A percentile compares a stretch with the other conserved stretches of the same genome.
phyloP scores from a whole-genome alignment of 148 eudicot species.

The Limonium bicolor region DNA sequence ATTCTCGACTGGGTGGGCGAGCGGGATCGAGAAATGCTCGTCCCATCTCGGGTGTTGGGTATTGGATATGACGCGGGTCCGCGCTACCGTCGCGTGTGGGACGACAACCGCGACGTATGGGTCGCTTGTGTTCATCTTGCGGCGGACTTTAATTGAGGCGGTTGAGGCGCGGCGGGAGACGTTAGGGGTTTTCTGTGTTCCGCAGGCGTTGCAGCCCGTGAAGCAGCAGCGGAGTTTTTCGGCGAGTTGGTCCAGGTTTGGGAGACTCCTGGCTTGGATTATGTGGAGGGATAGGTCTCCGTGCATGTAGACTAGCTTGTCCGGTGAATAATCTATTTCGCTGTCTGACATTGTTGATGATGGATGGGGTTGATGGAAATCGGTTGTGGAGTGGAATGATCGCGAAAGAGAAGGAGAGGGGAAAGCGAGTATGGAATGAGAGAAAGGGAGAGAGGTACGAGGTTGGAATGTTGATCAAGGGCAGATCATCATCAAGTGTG shows the following conservation, averaged over 20 bases:
- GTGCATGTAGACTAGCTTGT: constrained; percentile 31
- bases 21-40: constrained; percentile 32
- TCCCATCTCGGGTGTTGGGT: constrained; percentile 56
- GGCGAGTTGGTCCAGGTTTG: constrained; percentile 73
- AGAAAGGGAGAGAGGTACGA: background rate
- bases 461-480: no score
- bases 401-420: background rate
- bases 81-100: constrained; percentile 62
- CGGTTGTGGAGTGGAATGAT: no score
- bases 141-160: constrained; percentile 14
- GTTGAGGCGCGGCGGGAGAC: background rate
- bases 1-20: constrained; percentile 43
- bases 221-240: constrained; percentile 27
- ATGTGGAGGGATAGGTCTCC: constrained; percentile 66
- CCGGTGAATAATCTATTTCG: no score
- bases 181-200: background rate
- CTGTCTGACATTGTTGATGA: constrained; percentile 22
- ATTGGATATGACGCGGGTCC: constrained; percentile 64
- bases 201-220: constrained; percentile 1
- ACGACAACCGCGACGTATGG: constrained; percentile 63
- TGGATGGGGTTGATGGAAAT: no score
- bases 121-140: constrained; percentile 70
- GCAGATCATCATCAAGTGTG: no score
- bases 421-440: background rate
- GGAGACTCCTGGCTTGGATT: constrained; percentile 40